A percentile compares a stretch with the other conserved stretches of the same genome.
These are phyloP conservation scores for Acacia pycnantha DNA, from an alignment of 331 rosid genomes.

Conservation along the genomic window DNA sequence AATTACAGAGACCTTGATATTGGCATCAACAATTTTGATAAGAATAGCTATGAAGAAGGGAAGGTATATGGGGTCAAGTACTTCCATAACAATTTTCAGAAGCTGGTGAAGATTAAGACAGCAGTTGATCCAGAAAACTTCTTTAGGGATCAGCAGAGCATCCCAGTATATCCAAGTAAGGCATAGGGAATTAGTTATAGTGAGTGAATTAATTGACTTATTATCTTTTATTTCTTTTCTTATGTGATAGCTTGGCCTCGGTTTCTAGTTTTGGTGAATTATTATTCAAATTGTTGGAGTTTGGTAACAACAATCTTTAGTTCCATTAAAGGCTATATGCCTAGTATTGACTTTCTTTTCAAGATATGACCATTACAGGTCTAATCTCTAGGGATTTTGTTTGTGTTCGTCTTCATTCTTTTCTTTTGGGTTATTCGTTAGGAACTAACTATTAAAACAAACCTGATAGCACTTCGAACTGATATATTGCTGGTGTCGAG, in stretches of 20 bases:
- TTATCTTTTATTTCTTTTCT: neutral
- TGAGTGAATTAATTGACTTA: neutral
- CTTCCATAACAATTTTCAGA: constrained; percentile 36
- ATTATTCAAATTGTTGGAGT: neutral
- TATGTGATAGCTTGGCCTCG: neutral
- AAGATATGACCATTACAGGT: neutral
- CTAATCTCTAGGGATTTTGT: neutral
- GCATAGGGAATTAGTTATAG: neutral
- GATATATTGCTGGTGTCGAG: too few relatives aligned
- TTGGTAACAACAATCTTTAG: neutral
- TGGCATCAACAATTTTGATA: constrained; percentile 31
- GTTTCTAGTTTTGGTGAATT: neutral
- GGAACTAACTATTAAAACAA: too few relatives aligned
- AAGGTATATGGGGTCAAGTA: constrained; percentile 32
- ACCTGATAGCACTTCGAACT: too few relatives aligned
- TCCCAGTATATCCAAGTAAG: constrained; percentile 27
- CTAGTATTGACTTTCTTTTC: neutral
- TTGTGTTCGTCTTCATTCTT: neutral
- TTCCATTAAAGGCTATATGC: neutral
- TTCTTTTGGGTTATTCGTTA: neutral
- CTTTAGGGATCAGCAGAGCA: constrained; percentile 50
- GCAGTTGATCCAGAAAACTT: constrained; percentile 37
- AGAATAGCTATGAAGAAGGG: constrained; percentile 36
- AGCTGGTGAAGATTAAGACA: constrained; percentile 36
- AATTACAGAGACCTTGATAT: constrained; percentile 50